Evolutionary conservation across 2,329 filamentous ascomycete species (phyloP).

Genomic region (Dothideomycetes sp.): DNA sequence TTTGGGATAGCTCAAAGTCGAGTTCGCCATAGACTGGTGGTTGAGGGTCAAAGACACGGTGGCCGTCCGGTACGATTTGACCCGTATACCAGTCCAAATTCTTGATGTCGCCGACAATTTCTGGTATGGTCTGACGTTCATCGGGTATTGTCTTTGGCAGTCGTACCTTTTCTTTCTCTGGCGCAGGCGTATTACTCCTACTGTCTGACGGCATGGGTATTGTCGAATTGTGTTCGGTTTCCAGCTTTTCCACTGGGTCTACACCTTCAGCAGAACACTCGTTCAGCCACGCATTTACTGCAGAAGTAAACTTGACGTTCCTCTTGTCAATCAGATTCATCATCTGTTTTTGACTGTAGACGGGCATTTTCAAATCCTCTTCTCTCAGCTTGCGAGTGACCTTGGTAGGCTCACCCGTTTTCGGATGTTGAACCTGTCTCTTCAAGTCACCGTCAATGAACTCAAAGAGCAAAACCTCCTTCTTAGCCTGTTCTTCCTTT

Average conservation of each 20-base stretch:
- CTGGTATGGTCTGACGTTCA: conserved; percentile 68
- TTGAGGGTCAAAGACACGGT: conserved; percentile 82
- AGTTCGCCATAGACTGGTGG: conserved; percentile 73
- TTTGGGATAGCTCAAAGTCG: conserved; percentile 77
- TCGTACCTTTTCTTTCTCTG: conserved; percentile 29
- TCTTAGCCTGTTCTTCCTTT: conserved; percentile 30
- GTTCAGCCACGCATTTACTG: conserved; percentile 69
- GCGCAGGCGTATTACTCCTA: conserved; percentile 33
- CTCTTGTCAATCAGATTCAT: conserved; percentile 78
- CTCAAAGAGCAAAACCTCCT: conserved; percentile 79
- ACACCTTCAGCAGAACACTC: conserved; percentile 54
- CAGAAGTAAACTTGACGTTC: conserved; percentile 71
- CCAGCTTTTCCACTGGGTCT: conserved; percentile 60
- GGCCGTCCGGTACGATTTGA: conserved; percentile 88
- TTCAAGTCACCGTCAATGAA: conserved; percentile 88
- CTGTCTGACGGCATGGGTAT: conserved; percentile 52
- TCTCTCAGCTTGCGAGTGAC: conserved; percentile 59
- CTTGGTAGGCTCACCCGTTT: conserved; percentile 63
- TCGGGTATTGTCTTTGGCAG: conserved; percentile 66
- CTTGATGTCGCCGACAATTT: conserved; percentile 79
- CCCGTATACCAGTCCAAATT: conserved; percentile 77
- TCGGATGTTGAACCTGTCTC: conserved; percentile 61
- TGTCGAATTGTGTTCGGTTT: conserved; percentile 48
- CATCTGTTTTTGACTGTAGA: conserved; percentile 90
- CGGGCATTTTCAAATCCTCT: conserved; percentile 81